These are phyloP conservation scores for Paracoccidioides brasiliensis DNA, from an alignment of 2,329 filamentous ascomycete genomes.

Conservation along the genomic window DNA sequence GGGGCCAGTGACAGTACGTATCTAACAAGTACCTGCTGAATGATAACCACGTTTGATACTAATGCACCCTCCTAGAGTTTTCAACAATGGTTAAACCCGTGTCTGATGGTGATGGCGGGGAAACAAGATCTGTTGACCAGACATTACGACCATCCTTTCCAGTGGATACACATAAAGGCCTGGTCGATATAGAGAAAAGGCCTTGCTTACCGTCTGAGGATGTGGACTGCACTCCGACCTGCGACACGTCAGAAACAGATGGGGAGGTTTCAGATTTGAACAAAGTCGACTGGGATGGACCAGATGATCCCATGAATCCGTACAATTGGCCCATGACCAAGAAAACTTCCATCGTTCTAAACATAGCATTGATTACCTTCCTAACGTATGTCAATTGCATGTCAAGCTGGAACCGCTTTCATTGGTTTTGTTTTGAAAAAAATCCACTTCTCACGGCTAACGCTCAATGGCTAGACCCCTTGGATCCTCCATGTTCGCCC, in stretches of 20 bases:
- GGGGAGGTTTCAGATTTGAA: slow-evolving; percentile 30
- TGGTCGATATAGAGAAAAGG: background rate
- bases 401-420: background rate
- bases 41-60: background rate
- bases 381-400: slow-evolving; percentile 19
- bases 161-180: background rate
- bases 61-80: background rate
- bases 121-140: background rate
- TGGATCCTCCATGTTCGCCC: slow-evolving; percentile 34
- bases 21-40: background rate
- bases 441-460: background rate
- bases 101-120: background rate
- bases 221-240: background rate
- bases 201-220: background rate
- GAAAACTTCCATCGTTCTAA: slow-evolving; percentile 35
- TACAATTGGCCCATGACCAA: slow-evolving; percentile 43
- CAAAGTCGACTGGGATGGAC: slow-evolving; percentile 47
- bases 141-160: background rate
- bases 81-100: slow-evolving; percentile 1
- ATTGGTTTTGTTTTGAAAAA: background rate
- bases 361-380: slow-evolving; percentile 40
- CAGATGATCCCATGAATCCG: slow-evolving; percentile 45
- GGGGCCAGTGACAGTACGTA: background rate
- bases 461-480: slow-evolving; percentile 14
- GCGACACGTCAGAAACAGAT: background rate